A percentile compares a stretch with the other conserved stretches of the same genome.
These are phyloP conservation scores for Coemansia sp. DNA, from an alignment of 192 early-diverging fungal genomes.

Conservation along the genomic window DNA sequence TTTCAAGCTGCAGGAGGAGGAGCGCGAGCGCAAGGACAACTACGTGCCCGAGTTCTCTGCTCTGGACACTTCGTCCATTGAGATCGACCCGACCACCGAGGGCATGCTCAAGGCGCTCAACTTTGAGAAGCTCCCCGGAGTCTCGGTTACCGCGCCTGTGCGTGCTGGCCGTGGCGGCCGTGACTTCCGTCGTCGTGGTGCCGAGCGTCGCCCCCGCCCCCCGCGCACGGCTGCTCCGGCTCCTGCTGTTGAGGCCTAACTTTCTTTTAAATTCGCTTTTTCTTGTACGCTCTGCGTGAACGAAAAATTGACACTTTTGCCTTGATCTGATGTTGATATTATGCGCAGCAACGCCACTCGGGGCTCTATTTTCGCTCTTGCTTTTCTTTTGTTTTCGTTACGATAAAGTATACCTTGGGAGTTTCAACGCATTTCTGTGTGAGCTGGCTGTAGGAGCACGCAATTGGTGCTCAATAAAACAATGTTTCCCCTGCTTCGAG, in stretches of 20 bases:
- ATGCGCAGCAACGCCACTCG: slow-evolving; percentile 15
- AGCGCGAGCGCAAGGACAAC: slow-evolving; percentile 99
- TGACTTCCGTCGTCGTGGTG: slow-evolving; percentile 47
- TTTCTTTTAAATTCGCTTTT: not conserved
- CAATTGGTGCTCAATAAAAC: not conserved
- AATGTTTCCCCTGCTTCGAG: slow-evolving; percentile 22
- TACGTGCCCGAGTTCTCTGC: slow-evolving; percentile 99
- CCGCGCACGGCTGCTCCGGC: slow-evolving; percentile 40
- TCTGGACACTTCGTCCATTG: slow-evolving; percentile 83
- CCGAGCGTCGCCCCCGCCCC: slow-evolving; percentile 31
- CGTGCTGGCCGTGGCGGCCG: slow-evolving; percentile 46
- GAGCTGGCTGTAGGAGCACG: too few species aligned
- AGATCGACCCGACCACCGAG: slow-evolving; percentile 95
- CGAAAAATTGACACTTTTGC: slow-evolving; percentile 2
- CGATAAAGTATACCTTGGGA: too few species aligned
- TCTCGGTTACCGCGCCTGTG: slow-evolving; percentile 61
- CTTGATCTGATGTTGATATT: not conserved
- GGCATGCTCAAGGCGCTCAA: slow-evolving; percentile 94
- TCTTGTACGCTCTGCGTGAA: slow-evolving; percentile 9
- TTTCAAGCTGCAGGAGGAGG: slow-evolving; percentile 99
- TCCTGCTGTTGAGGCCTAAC: slow-evolving; percentile 41
- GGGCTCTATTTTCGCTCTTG: not conserved
- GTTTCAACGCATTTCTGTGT: too few species aligned
- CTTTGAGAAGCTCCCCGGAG: slow-evolving; percentile 87
- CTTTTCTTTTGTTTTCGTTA: not conserved